Base-by-base conservation (phyloP, 2,329 filamentous ascomycete genomes). In the Alternaria solani region DNA sequence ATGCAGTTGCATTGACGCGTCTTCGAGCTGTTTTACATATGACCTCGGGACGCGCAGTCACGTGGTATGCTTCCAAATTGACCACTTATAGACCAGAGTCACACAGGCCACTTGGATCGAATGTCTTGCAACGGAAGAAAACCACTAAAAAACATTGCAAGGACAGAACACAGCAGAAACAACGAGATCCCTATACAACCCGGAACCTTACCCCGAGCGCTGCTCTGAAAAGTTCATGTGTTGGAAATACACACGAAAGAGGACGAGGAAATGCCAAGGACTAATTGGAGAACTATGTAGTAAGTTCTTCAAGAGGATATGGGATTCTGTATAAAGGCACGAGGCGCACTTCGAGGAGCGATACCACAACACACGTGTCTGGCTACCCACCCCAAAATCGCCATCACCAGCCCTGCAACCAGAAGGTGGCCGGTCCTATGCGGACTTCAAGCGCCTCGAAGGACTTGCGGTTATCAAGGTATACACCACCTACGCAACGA, bases 51-150 rank as follows among this genome's bases (percentile, higher is more conserved):
- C 69, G 65, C 74, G 72, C 23, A 47, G 61, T 76, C 72, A 75
- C 74, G 73, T 47, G 75, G 59, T 59, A 36, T 75, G 73, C 72
- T 76, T 64, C 75, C 42, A 63, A 73, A 74, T 41, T 76, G 69
- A 58, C 74, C 74, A 65, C 54, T 73, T 63, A 73, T 51, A 61
- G 20, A 25, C 16, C 18, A 12, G 16, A n/a, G 20, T 7, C 12
- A 34, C 20, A 36, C 14, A 7, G n/a, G 32, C 42, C 12, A 38
- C 20, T 9, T n/a, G 28, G 9, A 14, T 54, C 28, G 23, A 6
- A 14, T 51, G 23, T 25, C 5, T 16, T 48, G 28, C 18, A 25
- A 9, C 18, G 8, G 30, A 32, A 23, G 8, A 14, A 23, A n/a
- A 28, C 9, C 18, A 25, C 12, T 14, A 18, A 36, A 49, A 49